Conservation (phyloP, 345 rosid genomes). For the Murraya paniculata region DNA sequence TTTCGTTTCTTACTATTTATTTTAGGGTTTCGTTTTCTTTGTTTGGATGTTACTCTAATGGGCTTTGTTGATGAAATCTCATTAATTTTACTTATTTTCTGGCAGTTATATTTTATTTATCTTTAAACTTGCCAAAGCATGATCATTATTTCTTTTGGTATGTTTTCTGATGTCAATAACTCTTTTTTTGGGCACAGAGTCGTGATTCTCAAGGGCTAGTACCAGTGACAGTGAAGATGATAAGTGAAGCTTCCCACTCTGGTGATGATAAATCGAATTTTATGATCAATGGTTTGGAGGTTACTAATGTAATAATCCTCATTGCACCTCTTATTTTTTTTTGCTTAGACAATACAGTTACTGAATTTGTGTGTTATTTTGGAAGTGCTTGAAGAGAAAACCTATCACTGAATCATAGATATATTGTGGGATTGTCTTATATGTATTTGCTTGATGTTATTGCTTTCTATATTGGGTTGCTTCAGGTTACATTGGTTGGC, state of each 20-base stretch:
- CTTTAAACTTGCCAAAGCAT: neutral
- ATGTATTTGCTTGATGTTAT: neutral
- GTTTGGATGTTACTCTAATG: neutral
- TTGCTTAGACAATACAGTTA: neutral
- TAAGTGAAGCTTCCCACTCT: constrained; percentile 67
- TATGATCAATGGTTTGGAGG: constrained; percentile 57
- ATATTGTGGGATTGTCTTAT: neutral
- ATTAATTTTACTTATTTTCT: neutral
- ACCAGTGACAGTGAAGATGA: constrained; percentile 84
- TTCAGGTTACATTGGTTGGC: constrained; percentile 77
- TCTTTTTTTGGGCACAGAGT: constrained; percentile 28
- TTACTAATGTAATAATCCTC: constrained; percentile 44
- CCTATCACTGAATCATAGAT: neutral
- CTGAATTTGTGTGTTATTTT: neutral
- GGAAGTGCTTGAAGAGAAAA: neutral
- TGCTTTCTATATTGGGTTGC: neutral
- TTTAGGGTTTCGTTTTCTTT: neutral
- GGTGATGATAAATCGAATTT: constrained; percentile 77
- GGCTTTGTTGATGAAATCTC: neutral
- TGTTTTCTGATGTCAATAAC: neutral
- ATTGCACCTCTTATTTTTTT: neutral
- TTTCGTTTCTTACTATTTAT: neutral
- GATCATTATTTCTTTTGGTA: neutral
- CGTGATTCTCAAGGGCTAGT: constrained; percentile 70
- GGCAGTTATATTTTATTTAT: neutral